These are phyloP conservation scores for Saccharum officinarum DNA, from an alignment of 176 grass and related monocot species.

Conservation along the genomic window DNA sequence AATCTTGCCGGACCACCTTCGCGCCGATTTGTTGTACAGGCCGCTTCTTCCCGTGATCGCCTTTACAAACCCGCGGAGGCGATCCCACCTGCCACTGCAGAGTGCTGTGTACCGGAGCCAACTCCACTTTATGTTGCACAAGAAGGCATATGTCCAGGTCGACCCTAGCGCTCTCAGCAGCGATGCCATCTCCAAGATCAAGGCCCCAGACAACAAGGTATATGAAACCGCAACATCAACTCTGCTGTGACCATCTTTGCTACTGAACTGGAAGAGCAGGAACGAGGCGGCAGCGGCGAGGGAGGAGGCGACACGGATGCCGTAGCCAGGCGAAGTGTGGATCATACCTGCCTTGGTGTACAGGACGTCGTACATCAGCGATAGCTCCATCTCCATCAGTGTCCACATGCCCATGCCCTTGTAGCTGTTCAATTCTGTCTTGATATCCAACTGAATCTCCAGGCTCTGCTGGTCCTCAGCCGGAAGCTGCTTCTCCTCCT, in stretches of 20 bases:
- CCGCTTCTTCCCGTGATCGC: neutral
- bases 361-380: slow-evolving; percentile 30
- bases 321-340: neutral
- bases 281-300: neutral
- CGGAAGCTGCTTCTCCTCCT: neutral
- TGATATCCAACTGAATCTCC: neutral
- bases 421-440: neutral
- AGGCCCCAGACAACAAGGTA: slow-evolving; percentile 32
- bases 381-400: slow-evolving; percentile 17
- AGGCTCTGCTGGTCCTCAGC: neutral
- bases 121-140: neutral
- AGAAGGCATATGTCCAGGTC: neutral
- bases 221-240: slow-evolving; percentile 40
- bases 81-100: neutral
- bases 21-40: neutral
- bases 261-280: neutral
- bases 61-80: too few species aligned
- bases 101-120: neutral
- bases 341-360: slow-evolving; percentile 43
- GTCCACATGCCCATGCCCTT: neutral
- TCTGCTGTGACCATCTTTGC: neutral
- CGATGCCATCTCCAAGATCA: neutral
- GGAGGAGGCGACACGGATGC: neutral
- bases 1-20: slow-evolving; percentile 20
- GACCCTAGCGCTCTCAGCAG: neutral